Base-by-base conservation (phyloP, 139 green algal species). In the Chlamydomonas sp. region DNA sequence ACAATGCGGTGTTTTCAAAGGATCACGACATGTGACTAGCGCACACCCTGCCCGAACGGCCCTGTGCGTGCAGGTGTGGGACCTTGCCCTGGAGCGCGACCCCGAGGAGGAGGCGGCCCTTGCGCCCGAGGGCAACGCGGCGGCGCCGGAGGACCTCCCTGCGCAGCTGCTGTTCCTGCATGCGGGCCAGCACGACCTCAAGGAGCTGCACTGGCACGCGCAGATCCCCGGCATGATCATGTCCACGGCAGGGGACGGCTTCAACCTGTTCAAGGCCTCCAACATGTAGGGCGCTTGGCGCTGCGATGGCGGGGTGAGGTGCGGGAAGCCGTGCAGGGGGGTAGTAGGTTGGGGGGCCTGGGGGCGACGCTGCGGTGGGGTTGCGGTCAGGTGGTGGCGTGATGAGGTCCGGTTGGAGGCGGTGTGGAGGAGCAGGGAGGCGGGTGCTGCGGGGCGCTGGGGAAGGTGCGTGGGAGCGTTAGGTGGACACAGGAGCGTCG, bases 121-220 rank as follows among this genome's bases (percentile, higher is more conserved):
- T 85, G 97, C 92, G 7, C 90, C 94, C 1, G 91, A 93, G 63
- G 91, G 80, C 88, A 97, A 97, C 82, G 95, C 97, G 3, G 87
- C 80, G 9, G 90, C 93, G 57, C 97, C 97, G 14, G 90, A 94
- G 18, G 96, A 99, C 85, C 86, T 98, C 76, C 96, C 96, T 18
- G 88, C 95, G 18, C 96, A 98, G 92, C 93, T 98, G 87, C 92
- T 99, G 84, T 99, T 99, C 90, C 91, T 99, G 78, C 98, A 99
- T 90, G 93, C 95, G 77, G 97, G 97, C 10, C 96, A 99, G 92
- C 91, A 88, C 0, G 93, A 99, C 90, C 89, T 98, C 18, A 99
- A 99, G 95, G 98, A 99, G 93, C 86, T 95, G 89, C 97, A 99
- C 87, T 99, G 97, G 97, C 98, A 99, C 90, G 71, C 90, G 3